Evolutionary conservation across 306 rosid genomes (phyloP), one percentile per base, ranked within the genome.

Genomic region (Malus orientalis): DNA sequence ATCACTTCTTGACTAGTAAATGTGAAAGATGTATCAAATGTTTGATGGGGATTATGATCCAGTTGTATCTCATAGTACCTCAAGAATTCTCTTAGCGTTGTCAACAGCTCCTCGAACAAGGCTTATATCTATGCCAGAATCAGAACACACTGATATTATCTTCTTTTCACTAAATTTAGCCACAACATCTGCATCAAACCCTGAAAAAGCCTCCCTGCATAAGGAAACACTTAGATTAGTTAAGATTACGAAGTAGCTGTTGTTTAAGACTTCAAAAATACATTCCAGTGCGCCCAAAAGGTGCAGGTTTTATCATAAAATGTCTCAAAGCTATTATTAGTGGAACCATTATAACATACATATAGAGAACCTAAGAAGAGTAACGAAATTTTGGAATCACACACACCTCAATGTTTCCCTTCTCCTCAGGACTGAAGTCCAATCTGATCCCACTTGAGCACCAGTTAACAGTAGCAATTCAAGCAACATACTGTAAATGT

Each of bases 361-460:
- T 42, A 40, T 23, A 5, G 29, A 60, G 9, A 45, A 29, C 8
- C 38, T 44, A 12, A 25, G 10, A 18, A 22, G 23, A 40, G 4
- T 62, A 60, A 61, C 19, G 20, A 12, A 74, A 74, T 13, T 15
- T 16, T 25, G 44, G 54, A 40, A 47, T 30, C 19, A 76, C 69
- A 58, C 83, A 38, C 78, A 92, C 97, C 97, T 92, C 85, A 88
- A 88, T 57, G 85, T 84, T 75, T 81, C 84, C 65, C 97, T 86
- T 83, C 87, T 92, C 82, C 88, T 92, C 83, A 92, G 84, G 73
- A 90, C 82, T 73, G 96, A 87, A 70, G 93, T 90, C 97, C 97
- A 92, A 84, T 87, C 96, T 72, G 93, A 90, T 81, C 93, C 97
- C 76, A 88, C 97, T 79, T 90, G 96, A 78, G 97, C 97, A 45